A percentile compares a stretch with the other conserved stretches of the same genome.
phyloP scores from a whole-genome alignment of 2,329 filamentous ascomycete genomes.

The Monilinia vaccinii-corymbosi region DNA sequence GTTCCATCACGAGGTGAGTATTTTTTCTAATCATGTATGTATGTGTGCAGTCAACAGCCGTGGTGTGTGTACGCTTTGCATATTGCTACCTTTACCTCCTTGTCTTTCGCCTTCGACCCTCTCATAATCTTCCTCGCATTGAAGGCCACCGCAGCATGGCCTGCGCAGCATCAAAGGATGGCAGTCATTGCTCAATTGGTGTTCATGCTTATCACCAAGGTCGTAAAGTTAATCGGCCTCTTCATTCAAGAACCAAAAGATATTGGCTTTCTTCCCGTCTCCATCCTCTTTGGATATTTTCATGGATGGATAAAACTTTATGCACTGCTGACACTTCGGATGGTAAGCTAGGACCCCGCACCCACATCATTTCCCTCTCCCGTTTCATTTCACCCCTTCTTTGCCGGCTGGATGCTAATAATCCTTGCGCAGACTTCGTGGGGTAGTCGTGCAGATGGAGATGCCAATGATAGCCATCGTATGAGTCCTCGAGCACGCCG shows the following conservation, averaged over 20 bases:
- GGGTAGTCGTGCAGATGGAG: slow-evolving; percentile 88
- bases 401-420: slow-evolving; percentile 10
- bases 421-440: slow-evolving; percentile 64
- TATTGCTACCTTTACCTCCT: slow-evolving; percentile 83
- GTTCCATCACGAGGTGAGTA: neutral
- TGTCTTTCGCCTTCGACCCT: slow-evolving; percentile 71
- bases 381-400: slow-evolving; percentile 12
- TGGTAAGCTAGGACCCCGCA: slow-evolving; percentile 41
- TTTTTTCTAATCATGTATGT: slow-evolving; percentile 14
- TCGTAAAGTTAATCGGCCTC: slow-evolving; percentile 81
- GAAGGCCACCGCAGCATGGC: slow-evolving; percentile 57
- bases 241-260: slow-evolving; percentile 79
- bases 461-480: slow-evolving; percentile 68
- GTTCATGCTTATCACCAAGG: slow-evolving; percentile 85
- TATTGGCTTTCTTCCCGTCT: slow-evolving; percentile 71
- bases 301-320: slow-evolving; percentile 90
- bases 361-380: neutral
- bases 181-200: slow-evolving; percentile 53
- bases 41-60: slow-evolving; percentile 60
- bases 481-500: slow-evolving; percentile 28
- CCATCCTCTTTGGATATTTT: slow-evolving; percentile 83
- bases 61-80: slow-evolving; percentile 94
- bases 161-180: slow-evolving; percentile 40
- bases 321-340: slow-evolving; percentile 70
- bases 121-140: slow-evolving; percentile 61